Evolutionary conservation across 805 yeast genomes (phyloP).

Genomic region (Sugiyamaella boreocaroliniensis): DNA sequence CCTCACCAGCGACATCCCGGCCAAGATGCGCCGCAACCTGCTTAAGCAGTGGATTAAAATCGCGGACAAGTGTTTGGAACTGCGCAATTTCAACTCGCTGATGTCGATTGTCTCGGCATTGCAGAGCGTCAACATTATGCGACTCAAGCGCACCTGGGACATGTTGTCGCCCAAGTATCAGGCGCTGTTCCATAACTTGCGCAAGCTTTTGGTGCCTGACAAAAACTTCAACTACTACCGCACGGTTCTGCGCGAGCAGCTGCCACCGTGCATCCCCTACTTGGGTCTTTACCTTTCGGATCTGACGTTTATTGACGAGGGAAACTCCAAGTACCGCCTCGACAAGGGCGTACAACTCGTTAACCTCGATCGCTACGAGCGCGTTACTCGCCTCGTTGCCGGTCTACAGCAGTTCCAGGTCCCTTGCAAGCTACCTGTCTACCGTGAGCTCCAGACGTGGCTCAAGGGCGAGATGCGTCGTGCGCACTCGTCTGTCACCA

Average conservation of each 20-base stretch:
- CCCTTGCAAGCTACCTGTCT: constrained; percentile 15
- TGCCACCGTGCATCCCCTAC: constrained; percentile 31
- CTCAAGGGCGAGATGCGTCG: constrained; percentile 29
- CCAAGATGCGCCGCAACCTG: constrained; percentile 28
- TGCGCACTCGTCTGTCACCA: constrained; percentile 23
- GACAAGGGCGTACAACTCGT: constrained; percentile 19
- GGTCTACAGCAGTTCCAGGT: constrained; percentile 31
- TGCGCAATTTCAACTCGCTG: constrained; percentile 30
- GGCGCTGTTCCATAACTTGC: constrained; percentile 21
- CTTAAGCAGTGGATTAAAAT: constrained; percentile 34
- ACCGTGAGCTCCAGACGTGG: constrained; percentile 28
- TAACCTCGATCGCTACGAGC: constrained; percentile 32
- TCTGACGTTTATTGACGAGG: constrained; percentile 33
- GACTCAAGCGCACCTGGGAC: constrained; percentile 32
- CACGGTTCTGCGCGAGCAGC: constrained; percentile 20
- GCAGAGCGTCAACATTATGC: constrained; percentile 30
- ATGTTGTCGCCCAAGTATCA: constrained; percentile 24
- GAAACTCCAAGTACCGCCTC: constrained; percentile 25
- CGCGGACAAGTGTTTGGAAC: constrained; percentile 28
- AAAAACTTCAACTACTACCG: constrained; percentile 32
- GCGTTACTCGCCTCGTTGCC: constrained; percentile 27
- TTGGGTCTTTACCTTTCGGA: constrained; percentile 33
- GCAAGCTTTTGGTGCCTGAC: constrained; percentile 28
- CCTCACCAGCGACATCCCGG: constrained; percentile 22
- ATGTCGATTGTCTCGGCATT: constrained; percentile 31